Evolutionary conservation across 176 grass and related monocot genomes (phyloP), one percentile per base, ranked within the genome.

Genomic region (Carex myosuroides): DNA sequence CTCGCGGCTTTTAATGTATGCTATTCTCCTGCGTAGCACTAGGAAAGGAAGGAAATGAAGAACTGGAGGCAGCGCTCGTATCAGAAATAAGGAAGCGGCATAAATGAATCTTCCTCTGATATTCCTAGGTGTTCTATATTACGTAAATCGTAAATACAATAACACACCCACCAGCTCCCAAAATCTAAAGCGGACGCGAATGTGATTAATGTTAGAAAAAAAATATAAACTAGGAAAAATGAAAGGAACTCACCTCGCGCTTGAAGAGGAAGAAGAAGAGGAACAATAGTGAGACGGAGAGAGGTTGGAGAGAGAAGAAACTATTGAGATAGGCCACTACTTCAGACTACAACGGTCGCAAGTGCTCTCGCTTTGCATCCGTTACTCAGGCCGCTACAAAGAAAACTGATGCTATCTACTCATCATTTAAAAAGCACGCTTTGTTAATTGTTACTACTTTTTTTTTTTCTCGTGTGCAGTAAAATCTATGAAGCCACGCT

Each of bases 1-100:
- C 37, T 64, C 46, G 48, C 41, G 14, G 73, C 85, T 69, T 86
- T 86, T 86, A 86, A 86, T 81, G 85, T 48, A 26, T 85, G 69
- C 61, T 83, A 64, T 50, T 83, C 81, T 83, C 20, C 61, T 65
- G 61, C 35, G 64, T 50, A 68, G 62, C 22, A 52, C 56, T 35
- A 21, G 12, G 57, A 58, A 64, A 39, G 39, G 58, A 41, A 80
- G 37, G 58, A 81, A 24, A 41, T 42, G 79, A 24, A 62, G 32
- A 39, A 81, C 42, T 65, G 20, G 18, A 61, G 30, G 17, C 48
- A 63, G 7, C 16, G 16, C 10, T 79, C 63, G 57, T 63, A 81
- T 60, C 59, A 20, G 54, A 8, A 60, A 81, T 42, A 39, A 22
- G 13, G 59, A 64, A 83, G 41, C 13, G 5, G 80, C 20, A 68